phyloP scores from a whole-genome alignment of 345 rosid genomes.

The Ceriops zippeliana region DNA sequence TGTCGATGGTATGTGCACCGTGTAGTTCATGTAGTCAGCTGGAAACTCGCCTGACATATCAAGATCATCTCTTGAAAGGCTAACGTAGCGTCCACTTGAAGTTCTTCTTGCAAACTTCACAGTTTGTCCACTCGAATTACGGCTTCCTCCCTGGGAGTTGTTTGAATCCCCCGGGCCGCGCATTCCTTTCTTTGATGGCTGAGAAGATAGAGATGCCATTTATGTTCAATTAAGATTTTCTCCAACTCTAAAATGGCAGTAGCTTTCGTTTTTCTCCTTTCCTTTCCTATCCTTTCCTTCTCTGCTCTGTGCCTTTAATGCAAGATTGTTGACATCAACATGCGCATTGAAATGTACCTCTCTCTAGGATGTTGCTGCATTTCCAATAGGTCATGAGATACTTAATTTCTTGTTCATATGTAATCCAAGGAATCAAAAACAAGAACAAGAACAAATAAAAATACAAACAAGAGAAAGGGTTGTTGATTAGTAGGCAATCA shows the following conservation, averaged over 20 bases:
- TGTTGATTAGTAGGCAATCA: too few relatives aligned
- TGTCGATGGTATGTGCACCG: constrained; percentile 89
- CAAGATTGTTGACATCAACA: too few relatives aligned
- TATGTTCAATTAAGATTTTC: neutral
- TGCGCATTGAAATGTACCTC: too few relatives aligned
- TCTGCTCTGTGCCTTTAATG: too few relatives aligned
- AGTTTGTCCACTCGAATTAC: constrained; percentile 48
- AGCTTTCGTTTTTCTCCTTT: neutral
- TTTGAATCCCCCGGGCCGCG: constrained; percentile 46
- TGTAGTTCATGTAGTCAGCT: constrained; percentile 82
- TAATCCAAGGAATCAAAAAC: too few relatives aligned
- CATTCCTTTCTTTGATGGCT: constrained; percentile 58
- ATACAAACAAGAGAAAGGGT: too few relatives aligned
- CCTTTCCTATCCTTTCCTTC: neutral
- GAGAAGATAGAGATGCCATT: constrained; percentile 57
- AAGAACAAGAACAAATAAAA: too few relatives aligned
- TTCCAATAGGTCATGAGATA: too few relatives aligned
- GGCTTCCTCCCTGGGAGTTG: constrained; percentile 14
- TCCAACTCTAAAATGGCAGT: neutral
- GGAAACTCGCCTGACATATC: constrained; percentile 78
- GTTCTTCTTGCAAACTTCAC: constrained; percentile 90
- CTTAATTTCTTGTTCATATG: too few relatives aligned
- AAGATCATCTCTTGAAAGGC: constrained; percentile 75
- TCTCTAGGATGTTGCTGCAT: too few relatives aligned
- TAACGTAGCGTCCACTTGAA: constrained; percentile 91